Conservation (phyloP, 208 protist genomes). For the Wallacemonas sp. region DNA sequence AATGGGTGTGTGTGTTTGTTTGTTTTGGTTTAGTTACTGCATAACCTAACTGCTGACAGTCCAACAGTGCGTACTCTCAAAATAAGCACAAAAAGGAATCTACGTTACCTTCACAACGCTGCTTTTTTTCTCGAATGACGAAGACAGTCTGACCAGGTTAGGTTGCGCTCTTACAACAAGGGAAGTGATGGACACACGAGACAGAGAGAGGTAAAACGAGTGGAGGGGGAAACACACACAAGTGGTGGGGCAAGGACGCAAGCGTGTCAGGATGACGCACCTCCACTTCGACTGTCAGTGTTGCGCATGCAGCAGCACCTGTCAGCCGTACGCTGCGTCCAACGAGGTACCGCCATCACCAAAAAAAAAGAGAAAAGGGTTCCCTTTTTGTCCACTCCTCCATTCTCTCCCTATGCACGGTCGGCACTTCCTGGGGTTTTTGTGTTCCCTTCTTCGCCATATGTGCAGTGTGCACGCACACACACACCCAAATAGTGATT, state of each 20-base stretch:
- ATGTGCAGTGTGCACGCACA: neutral
- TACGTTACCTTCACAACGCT: neutral
- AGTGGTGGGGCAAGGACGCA: no score
- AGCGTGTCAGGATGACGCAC: no score
- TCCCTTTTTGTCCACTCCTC: neutral
- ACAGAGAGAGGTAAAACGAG: no score
- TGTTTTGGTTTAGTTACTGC: neutral
- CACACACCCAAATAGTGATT: neutral
- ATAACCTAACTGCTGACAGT: neutral
- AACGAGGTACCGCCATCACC: no score
- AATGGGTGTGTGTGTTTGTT: neutral
- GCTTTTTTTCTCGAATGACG: neutral
- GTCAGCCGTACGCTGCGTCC: no score
- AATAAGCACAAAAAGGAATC: neutral
- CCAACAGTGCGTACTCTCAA: neutral
- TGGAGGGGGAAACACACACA: no score
- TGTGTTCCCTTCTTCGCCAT: neutral
- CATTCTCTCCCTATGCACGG: neutral
- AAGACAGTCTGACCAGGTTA: neutral
- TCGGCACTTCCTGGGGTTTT: conserved; percentile 1
- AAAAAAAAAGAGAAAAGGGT: neutral
- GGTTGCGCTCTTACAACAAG: neutral
- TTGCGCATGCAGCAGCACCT: no score
- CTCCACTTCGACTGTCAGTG: no score
- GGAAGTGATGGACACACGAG: no score